phyloP scores from a whole-genome alignment of 2,329 filamentous ascomycete genomes.

The Malbranchea zuffiana region DNA sequence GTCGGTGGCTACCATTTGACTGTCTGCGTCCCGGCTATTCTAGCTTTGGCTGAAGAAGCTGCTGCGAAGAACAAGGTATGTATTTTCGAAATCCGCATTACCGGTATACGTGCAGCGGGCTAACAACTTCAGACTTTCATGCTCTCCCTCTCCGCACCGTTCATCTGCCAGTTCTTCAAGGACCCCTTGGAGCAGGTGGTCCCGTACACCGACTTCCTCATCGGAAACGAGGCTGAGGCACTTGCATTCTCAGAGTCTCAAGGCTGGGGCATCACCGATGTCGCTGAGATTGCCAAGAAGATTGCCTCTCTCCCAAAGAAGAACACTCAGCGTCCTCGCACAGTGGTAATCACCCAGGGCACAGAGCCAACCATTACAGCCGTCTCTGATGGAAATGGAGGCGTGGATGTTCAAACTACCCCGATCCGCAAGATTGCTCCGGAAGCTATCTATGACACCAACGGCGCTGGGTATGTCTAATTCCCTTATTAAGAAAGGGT shows the following conservation, averaged over 20 bases:
- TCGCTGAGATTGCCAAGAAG: slow-evolving; percentile 73
- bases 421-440: slow-evolving; percentile 68
- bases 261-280: slow-evolving; percentile 60
- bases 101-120: neutral
- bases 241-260: slow-evolving; percentile 77
- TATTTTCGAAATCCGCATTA: neutral
- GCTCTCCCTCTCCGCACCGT: slow-evolving; percentile 86
- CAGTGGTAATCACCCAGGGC: slow-evolving; percentile 90
- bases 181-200: slow-evolving; percentile 76
- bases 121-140: slow-evolving; percentile 67
- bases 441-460: slow-evolving; percentile 84
- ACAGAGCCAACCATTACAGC: slow-evolving; percentile 83
- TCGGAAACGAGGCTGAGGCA: slow-evolving; percentile 96
- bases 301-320: slow-evolving; percentile 85
- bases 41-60: slow-evolving; percentile 82
- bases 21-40: slow-evolving; percentile 80
- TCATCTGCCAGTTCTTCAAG: slow-evolving; percentile 97
- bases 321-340: slow-evolving; percentile 71
- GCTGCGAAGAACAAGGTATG: slow-evolving; percentile 71
- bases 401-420: slow-evolving; percentile 59
- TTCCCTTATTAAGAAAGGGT: no score
- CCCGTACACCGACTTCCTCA: slow-evolving; percentile 89
- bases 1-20: slow-evolving; percentile 97
- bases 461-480: slow-evolving; percentile 62
- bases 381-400: slow-evolving; percentile 54